Evolutionary conservation across 2,329 filamentous ascomycete species (phyloP), one percentile per base, ranked within the genome.

Genomic region (Penicillium sp.): DNA sequence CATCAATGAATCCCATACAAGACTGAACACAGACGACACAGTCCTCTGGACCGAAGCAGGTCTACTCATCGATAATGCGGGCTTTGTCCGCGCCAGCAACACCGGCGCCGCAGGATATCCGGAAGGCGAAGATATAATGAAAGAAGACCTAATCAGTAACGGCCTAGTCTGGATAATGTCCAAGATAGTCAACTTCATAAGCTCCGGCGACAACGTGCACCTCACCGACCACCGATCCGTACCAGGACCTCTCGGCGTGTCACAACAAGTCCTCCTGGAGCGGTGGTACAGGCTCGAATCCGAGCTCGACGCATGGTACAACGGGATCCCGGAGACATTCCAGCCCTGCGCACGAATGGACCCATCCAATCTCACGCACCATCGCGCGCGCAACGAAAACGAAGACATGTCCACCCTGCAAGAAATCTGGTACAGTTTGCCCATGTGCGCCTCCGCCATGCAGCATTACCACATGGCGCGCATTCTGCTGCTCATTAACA

Each of bases 181-280:
- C 7, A 88, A 88, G 64, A 81, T 88, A 5, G 81, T 87, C 50
- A 88, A 89, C 65, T 87, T 83, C 66, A 82, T 87, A 54, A 84
- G 81, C 7, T 78, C 80, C 0, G 82, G 83, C 0, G 83, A 85
- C 55, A 79, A 80, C 5, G 66, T 83, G 4, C 75, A 69, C 44
- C 64, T 68, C 33, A 60, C 59, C 15, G 64, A 68, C 29, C 62
- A 64, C 49, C 58, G 62, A 33, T 53, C 70, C 25, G 56, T 67
- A 64, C 70, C 13, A 55, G 67, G 68, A 15, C 66, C 66, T 60
- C 67, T 66, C 61, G 71, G 68, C 56, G 72, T 71, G 62, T 71
- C 68, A 70, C 75, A 75, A 60, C 61, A 72, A 63, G 60, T 72
- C 73, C 54, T 81, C 70, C 31, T 79, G 76, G 58, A 79, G 75